Evolutionary conservation across 1,284 basidiomycete species (phyloP).

Genomic region (Cutaneotrichosporon mucoides): DNA sequence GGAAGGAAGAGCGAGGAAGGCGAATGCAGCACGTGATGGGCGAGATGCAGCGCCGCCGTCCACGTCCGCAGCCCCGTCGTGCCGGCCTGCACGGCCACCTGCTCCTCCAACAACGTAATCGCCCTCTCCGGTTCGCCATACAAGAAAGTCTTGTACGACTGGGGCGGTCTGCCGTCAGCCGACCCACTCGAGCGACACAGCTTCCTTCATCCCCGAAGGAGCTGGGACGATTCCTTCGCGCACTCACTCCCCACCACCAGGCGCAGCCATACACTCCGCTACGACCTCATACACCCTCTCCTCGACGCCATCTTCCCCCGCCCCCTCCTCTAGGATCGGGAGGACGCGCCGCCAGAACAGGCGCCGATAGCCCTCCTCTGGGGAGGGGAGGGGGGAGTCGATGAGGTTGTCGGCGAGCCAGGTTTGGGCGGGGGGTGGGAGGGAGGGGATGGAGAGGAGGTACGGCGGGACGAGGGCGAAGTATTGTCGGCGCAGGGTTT

Average conservation of each 20-base stretch:
- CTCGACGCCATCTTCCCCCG: constrained; percentile 32
- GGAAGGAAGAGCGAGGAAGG: constrained; percentile 8
- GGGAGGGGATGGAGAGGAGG: constrained; percentile 29
- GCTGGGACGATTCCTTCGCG: too few relatives aligned
- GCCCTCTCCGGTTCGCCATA: constrained; percentile 22
- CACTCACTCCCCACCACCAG: constrained; percentile 5
- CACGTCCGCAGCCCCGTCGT: constrained; percentile 50
- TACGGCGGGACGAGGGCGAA: constrained; percentile 42
- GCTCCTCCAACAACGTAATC: constrained; percentile 48
- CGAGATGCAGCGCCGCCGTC: constrained; percentile 32
- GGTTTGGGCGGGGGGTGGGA: constrained; percentile 17
- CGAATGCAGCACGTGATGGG: constrained; percentile 37
- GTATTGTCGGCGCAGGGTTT: constrained; percentile 34
- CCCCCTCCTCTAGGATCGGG: constrained; percentile 24
- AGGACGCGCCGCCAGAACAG: constrained; percentile 37
- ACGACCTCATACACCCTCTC: constrained; percentile 41
- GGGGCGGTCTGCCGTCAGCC: constrained; percentile 26
- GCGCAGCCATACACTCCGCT: constrained; percentile 30
- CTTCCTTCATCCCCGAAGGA: too few relatives aligned
- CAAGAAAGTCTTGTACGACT: constrained; percentile 48
- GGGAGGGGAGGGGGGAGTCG: constrained; percentile 15
- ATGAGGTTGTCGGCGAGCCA: constrained; percentile 23
- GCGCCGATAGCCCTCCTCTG: constrained; percentile 32
- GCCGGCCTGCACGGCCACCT: constrained; percentile 47
- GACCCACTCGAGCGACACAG: too few relatives aligned